These are phyloP conservation scores for Phylloporus sp. DNA, from an alignment of 768 basidiomycete species.

Conservation along the genomic window DNA sequence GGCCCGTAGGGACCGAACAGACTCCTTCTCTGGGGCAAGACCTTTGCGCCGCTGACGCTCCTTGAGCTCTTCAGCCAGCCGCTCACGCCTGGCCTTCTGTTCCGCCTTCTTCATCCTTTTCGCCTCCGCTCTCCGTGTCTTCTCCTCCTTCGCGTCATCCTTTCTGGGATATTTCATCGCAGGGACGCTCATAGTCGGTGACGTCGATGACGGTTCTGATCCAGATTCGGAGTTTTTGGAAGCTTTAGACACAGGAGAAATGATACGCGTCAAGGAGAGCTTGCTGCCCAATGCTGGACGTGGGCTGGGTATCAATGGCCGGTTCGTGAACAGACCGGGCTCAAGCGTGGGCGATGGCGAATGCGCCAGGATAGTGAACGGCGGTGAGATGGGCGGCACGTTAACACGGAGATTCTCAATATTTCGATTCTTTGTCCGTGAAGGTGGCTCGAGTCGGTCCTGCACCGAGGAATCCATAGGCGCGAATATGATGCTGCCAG, in stretches of 20 bases:
- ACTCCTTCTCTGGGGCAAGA: conserved; percentile 29
- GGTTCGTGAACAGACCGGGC: conserved; percentile 1
- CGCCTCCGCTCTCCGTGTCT: conserved; percentile 41
- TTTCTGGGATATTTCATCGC: conserved; percentile 15
- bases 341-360: conserved; percentile 16
- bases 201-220: conserved; percentile 8
- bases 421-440: conserved; percentile 24
- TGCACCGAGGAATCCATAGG: conserved; percentile 12
- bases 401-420: conserved; percentile 29
- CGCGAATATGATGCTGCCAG: conserved; percentile 24
- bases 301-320: not conserved
- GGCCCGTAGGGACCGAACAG: conserved; percentile 27
- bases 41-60: conserved; percentile 32
- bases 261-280: conserved; percentile 26
- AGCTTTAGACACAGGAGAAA: conserved; percentile 21
- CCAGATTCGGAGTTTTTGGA: conserved; percentile 4
- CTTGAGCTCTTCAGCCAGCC: conserved; percentile 45
- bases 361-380: conserved; percentile 15
- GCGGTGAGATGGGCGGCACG: conserved; percentile 17
- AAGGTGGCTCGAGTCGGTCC: conserved; percentile 19
- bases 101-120: conserved; percentile 42
- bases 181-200: conserved; percentile 17
- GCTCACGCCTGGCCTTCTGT: conserved; percentile 37
- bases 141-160: conserved; percentile 37
- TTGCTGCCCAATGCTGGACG: conserved; percentile 14